Evolutionary conservation across 2,329 filamentous ascomycete species (phyloP).

Genomic region (Plectosphaerella cucumerina): DNA sequence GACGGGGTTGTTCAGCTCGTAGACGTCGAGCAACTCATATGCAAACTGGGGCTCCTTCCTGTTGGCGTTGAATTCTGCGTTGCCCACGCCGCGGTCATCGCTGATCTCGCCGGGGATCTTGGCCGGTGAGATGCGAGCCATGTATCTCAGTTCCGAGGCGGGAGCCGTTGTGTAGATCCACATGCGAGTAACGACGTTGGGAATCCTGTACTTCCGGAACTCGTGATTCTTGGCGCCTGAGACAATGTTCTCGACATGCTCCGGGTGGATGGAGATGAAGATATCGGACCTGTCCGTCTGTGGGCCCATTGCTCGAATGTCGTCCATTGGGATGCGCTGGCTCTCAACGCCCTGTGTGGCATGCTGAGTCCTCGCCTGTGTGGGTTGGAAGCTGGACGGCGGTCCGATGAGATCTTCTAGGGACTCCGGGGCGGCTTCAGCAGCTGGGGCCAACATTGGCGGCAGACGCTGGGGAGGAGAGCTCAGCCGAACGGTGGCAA

Average conservation of each 20-base stretch:
- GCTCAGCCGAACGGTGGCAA: background rate
- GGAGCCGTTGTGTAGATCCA: constrained; percentile 56
- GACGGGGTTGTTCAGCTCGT: constrained; percentile 58
- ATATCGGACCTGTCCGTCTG: constrained; percentile 49
- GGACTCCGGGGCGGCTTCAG: background rate
- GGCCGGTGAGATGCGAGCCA: constrained; percentile 48
- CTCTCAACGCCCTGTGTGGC: constrained; percentile 35
- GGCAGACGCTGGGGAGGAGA: background rate
- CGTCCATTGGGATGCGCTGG: constrained; percentile 47
- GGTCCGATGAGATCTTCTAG: background rate
- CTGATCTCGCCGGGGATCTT: constrained; percentile 44
- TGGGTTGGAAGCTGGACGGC: background rate
- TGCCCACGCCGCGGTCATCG: constrained; percentile 41
- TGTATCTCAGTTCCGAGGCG: constrained; percentile 48
- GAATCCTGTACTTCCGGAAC: constrained; percentile 52
- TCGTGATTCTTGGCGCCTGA: constrained; percentile 49
- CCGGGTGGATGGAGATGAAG: constrained; percentile 44
- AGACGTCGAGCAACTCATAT: constrained; percentile 53
- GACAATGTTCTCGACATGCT: constrained; percentile 44
- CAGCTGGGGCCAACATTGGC: background rate
- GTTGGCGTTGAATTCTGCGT: constrained; percentile 45
- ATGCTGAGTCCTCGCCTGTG: constrained; percentile 20
- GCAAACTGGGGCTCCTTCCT: constrained; percentile 37
- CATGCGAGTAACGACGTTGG: constrained; percentile 50
- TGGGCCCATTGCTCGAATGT: constrained; percentile 42